Base-by-base conservation (phyloP, 2,329 filamentous ascomycete species). In the Fusarium paranaense region DNA sequence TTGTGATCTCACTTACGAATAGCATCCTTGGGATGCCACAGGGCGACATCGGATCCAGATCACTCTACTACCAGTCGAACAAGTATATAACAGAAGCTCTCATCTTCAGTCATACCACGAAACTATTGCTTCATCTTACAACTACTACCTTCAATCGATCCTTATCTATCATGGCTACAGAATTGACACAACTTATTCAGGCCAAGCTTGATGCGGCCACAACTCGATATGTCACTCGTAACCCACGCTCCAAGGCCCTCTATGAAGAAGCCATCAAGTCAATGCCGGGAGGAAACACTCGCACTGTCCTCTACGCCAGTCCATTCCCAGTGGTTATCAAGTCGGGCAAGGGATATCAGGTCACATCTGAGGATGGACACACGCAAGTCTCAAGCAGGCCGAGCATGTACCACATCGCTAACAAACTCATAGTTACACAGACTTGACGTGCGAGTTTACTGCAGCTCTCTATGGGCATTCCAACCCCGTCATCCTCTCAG, bases 391-490 rank as follows among this genome's bases (percentile, higher is more conserved):
- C 8, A 6, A 18, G 1, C 5, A 32, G 7, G 4, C 35, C 7
- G n/a, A 25, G 22, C 22, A 25, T 6, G 30, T n/a, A 11, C 1
- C 16, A 14, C 4, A 9, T 8, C 9, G 13, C 63, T 71, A 20
- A 73, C 18, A 50, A 7, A 10, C 7, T 11, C 8, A 3, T 33
- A 85, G 83, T 50, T 92, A 92, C 77, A 82, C 86, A 16, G 91
- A 94, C 75, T 84, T 93, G 9, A 83, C 91, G 1, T 87, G 88
- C 37, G 91, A 93, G 79, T 90, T 90, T 76, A 90, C 89, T 0
- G 92, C 92, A 2, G 90, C 89, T 2, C 84, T 94, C 14, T 93
- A 89, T 76, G 92, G 92, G 0, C 91, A 94, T 81, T 91, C 89
- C 1, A 85, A 92, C 62, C 86, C 88, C 0, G 74, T 83, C 3